Conservation (phyloP, 352 stramenopile genomes). For the Phytopythium oedochilum region DNA sequence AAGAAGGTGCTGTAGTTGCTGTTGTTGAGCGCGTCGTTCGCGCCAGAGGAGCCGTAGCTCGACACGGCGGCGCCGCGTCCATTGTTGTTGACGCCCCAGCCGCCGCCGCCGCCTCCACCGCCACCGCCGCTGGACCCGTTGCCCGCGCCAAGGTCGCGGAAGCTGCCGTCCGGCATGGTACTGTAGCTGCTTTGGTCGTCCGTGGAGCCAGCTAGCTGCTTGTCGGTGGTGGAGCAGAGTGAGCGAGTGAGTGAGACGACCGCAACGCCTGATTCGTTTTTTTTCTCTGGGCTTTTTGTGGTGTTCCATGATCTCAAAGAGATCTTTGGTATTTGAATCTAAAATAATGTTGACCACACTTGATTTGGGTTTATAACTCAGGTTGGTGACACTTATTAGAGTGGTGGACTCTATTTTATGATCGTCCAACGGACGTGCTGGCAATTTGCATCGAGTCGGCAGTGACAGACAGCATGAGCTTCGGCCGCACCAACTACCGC, state of each 20-base stretch:
- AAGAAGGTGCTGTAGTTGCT: conserved; percentile 75
- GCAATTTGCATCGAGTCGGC: no score
- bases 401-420: no score
- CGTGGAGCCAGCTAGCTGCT: no score
- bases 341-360: background rate
- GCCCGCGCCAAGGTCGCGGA: conserved; percentile 16
- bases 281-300: background rate
- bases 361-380: background rate
- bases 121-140: background rate
- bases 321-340: background rate
- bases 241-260: background rate
- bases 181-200: no score
- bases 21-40: conserved; percentile 22
- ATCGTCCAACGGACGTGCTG: no score
- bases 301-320: conserved; percentile 5
- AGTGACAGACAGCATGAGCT: conserved; percentile 50
- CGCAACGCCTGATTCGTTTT: background rate
- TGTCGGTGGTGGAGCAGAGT: no score
- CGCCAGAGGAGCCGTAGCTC: conserved; percentile 18
- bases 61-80: conserved; percentile 15
- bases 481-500: conserved; percentile 85
- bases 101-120: conserved; percentile 20
- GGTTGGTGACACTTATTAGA: no score
- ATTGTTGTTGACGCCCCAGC: conserved; percentile 16
- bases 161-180: conserved; percentile 33